Base-by-base conservation (phyloP, 768 basidiomycete species). In the Tylopilus sp. region DNA sequence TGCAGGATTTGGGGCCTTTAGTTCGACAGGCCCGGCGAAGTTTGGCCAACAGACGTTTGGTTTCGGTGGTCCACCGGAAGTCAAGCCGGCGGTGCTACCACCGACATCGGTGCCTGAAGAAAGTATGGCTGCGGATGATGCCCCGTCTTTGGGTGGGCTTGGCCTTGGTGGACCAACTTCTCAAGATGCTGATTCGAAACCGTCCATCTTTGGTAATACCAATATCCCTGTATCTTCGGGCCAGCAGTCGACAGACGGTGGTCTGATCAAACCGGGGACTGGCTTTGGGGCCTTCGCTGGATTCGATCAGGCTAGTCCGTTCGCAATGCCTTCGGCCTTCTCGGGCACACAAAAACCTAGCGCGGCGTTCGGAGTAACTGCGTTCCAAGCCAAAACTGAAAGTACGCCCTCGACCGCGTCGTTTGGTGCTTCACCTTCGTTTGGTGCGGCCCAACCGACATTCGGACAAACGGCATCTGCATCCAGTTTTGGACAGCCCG, bases 401-500 rank as follows among this genome's bases (percentile, higher is more conserved):
- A 57, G 55, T 6, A 21, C 58, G 34, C 59, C 61, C 36, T 58
- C 64, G 33, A 63, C 54, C 36, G 44, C 62, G 22, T 57, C 61
- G 26, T 62, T 69, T 24, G 67, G 71, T 13, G 75, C 74, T 45
- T 2, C 56, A 11, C 53, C 70, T 22, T 58, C 63, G 2, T 78
- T 75, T n/a, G 45, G 59, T 45, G 33, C 45, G 2, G 71, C 67
- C 3, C 72, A 71, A 53, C 54, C 76, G 5, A 54, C 60, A 12
- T 76, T 76, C 46, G 64, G 68, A 16, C 68, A 73, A 51, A 16
- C 24, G 13, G 11, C 52, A 38, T 36, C 54, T 33, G 34, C 59
- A 24, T 54, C 69, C 33, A 52, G 58, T 7, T 78, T 76, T 55
- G 76, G 74, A 2, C 70, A 73, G 37, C 54, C 74, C 9, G 56